Evolutionary conservation across 1,284 basidiomycete genomes (phyloP).

Genomic region (Pseudozyma tsukubaensis): DNA sequence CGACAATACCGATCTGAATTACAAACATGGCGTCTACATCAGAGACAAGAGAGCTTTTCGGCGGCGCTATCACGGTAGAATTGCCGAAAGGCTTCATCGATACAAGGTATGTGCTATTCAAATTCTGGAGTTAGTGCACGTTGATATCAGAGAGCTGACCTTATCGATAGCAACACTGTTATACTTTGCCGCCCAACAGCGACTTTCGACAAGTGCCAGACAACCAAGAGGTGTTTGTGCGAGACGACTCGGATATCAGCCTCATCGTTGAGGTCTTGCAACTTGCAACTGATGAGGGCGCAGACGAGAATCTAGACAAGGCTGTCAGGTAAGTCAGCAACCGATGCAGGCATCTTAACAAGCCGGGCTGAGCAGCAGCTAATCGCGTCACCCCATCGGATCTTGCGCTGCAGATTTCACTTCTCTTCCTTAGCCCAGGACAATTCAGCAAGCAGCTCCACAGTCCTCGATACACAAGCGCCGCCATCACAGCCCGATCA

Average conservation of each 20-base stretch:
- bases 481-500: constrained; percentile 9
- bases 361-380: not conserved
- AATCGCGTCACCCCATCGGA: not conserved
- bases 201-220: constrained; percentile 93
- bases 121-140: too few relatives aligned
- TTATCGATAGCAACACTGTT: not conserved
- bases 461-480: constrained; percentile 71
- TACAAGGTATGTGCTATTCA: constrained; percentile 78
- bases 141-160: too few relatives aligned
- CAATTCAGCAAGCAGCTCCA: constrained; percentile 77
- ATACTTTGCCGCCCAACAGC: constrained; percentile 71
- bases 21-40: constrained; percentile 13
- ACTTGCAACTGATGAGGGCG: constrained; percentile 75
- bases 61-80: constrained; percentile 80
- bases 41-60: constrained; percentile 69
- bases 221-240: constrained; percentile 92
- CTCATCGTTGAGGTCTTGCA: constrained; percentile 88
- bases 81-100: constrained; percentile 79
- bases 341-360: not conserved
- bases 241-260: constrained; percentile 77
- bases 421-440: constrained; percentile 92
- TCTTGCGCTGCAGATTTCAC: constrained; percentile 77
- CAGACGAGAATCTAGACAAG: constrained; percentile 70
- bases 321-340: constrained; percentile 60
- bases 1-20: too few relatives aligned